These are phyloP conservation scores for Termitomyces sp. DNA, from an alignment of 768 basidiomycete species.

Conservation along the genomic window DNA sequence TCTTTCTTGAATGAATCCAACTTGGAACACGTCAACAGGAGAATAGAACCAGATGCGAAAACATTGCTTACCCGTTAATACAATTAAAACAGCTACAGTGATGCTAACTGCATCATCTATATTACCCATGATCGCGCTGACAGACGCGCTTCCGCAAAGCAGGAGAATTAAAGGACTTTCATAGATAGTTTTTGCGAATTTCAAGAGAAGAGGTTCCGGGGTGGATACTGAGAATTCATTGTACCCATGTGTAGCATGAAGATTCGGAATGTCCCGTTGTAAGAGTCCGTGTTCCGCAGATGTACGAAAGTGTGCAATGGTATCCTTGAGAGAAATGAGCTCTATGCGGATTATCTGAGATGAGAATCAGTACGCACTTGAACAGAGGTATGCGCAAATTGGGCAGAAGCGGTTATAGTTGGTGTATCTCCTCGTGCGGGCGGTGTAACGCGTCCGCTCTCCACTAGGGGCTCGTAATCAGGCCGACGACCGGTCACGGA, in stretches of 20 bases:
- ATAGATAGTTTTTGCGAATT: constrained; percentile 94
- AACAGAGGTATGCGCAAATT: constrained; percentile 60
- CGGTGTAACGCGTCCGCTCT: constrained; percentile 32
- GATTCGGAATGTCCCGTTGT: constrained; percentile 50
- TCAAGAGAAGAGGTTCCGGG: constrained; percentile 75
- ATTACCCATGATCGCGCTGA: constrained; percentile 94
- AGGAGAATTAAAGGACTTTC: constrained; percentile 91
- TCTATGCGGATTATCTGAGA: background rate
- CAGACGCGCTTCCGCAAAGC: constrained; percentile 81
- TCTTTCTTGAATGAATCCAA: constrained; percentile 94
- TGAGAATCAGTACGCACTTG: constrained; percentile 39
- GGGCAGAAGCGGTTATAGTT: constrained; percentile 57
- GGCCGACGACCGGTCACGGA: constrained; percentile 31
- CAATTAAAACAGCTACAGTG: constrained; percentile 85
- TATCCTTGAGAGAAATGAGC: constrained; percentile 45
- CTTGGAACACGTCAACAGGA: constrained; percentile 24
- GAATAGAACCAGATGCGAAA: background rate
- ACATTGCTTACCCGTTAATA: constrained; percentile 69
- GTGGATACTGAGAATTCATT: constrained; percentile 90
- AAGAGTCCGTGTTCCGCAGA: constrained; percentile 59
- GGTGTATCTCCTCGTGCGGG: constrained; percentile 21
- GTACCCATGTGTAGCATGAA: constrained; percentile 72
- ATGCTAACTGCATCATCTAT: constrained; percentile 93
- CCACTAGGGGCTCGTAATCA: constrained; percentile 21
- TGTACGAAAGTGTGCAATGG: constrained; percentile 64